These are phyloP conservation scores for Talaromyces rugulosus DNA, from an alignment of 2,329 filamentous ascomycete genomes.

Conservation along the genomic window DNA sequence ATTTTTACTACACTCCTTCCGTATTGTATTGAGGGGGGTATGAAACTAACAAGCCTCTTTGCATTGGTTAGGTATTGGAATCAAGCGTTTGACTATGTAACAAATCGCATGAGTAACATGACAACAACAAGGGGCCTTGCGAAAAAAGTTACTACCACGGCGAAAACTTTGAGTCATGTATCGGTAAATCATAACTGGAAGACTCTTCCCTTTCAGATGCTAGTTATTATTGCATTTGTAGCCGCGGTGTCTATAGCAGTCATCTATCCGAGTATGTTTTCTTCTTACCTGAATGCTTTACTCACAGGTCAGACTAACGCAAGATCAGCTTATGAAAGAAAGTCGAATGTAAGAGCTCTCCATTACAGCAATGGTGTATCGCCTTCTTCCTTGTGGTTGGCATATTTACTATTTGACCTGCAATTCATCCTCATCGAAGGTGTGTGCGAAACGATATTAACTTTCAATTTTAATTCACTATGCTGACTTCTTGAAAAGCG, in stretches of 20 bases:
- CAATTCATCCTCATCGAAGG: conserved; percentile 51
- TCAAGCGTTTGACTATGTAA: background rate
- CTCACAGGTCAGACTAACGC: background rate
- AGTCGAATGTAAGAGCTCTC: conserved; percentile 67
- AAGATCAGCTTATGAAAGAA: background rate
- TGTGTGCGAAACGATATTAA: background rate
- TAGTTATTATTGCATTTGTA: conserved; percentile 1
- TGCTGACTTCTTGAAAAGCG: background rate
- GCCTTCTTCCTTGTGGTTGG: conserved; percentile 76
- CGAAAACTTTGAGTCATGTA: background rate
- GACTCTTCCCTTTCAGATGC: conserved; percentile 5
- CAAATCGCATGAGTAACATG: conserved; percentile 6
- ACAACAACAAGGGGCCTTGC: background rate
- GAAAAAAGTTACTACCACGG: background rate
- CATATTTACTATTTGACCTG: conserved; percentile 79
- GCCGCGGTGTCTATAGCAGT: conserved; percentile 3
- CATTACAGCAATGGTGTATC: conserved; percentile 91
- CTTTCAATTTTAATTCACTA: background rate
- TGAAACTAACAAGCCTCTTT: background rate
- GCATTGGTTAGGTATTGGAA: background rate
- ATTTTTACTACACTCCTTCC: background rate
- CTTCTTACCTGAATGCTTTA: background rate
- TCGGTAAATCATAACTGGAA: background rate
- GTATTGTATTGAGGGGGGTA: background rate
- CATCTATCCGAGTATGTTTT: background rate